phyloP scores from a whole-genome alignment of 2,329 filamentous ascomycete species.

The Cryphonectria naterciae region DNA sequence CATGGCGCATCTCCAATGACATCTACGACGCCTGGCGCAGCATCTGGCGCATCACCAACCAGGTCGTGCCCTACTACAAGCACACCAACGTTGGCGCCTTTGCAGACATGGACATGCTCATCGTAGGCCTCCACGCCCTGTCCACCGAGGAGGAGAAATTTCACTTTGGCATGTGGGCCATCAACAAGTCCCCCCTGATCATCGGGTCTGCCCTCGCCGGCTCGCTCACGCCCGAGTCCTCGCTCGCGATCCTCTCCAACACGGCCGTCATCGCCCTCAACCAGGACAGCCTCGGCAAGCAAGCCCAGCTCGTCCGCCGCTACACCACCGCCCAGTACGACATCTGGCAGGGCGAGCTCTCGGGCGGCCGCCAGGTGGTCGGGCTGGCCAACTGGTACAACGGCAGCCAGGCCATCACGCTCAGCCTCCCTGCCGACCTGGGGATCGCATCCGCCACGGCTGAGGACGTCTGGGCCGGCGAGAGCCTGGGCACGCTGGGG shows the following conservation, averaged over 20 bases:
- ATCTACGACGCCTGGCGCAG: constrained; percentile 56
- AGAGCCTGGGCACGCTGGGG: constrained; percentile 40
- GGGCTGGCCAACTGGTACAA: constrained; percentile 56
- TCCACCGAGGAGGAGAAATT: constrained; percentile 53
- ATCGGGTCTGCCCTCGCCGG: constrained; percentile 51
- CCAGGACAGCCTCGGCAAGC: constrained; percentile 57
- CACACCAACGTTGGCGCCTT: constrained; percentile 52
- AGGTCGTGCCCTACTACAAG: constrained; percentile 51
- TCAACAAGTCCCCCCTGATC: constrained; percentile 54
- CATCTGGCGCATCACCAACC: constrained; percentile 56
- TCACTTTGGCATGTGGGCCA: constrained; percentile 57
- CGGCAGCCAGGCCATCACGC: constrained; percentile 44
- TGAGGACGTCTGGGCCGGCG: constrained; percentile 46
- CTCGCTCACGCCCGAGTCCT: constrained; percentile 42
- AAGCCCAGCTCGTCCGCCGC: constrained; percentile 53
- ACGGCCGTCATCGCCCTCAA: constrained; percentile 61
- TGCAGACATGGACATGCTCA: constrained; percentile 57
- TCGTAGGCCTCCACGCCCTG: constrained; percentile 51
- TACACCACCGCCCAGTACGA: constrained; percentile 55
- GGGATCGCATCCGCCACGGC: constrained; percentile 46
- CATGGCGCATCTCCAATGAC: constrained; percentile 58
- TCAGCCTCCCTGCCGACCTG: constrained; percentile 46
- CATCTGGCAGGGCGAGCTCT: constrained; percentile 54
- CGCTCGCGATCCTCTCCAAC: constrained; percentile 52
- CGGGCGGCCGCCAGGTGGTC: constrained; percentile 46